phyloP scores from a whole-genome alignment of 306 rosid genomes.

The Clitoria ternatea region DNA sequence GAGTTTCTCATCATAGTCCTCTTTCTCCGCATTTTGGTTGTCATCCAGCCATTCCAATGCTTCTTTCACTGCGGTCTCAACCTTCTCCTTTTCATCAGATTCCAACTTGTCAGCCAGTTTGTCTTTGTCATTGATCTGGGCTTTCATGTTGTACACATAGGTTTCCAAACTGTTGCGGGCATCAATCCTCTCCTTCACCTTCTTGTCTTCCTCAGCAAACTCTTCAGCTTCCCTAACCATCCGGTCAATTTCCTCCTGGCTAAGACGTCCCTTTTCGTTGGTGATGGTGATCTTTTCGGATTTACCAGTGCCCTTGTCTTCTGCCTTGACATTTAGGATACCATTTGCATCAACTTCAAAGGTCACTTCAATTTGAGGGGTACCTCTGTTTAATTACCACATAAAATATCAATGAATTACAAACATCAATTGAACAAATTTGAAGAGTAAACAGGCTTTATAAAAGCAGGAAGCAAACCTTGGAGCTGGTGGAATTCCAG shows the following conservation, averaged over 20 bases:
- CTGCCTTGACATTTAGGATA: constrained; percentile 89
- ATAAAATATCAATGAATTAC: neutral
- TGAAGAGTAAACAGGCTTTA: neutral
- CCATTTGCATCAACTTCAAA: constrained; percentile 99
- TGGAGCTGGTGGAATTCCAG: constrained; percentile 97
- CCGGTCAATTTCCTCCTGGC: constrained; percentile 94
- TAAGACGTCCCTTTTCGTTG: constrained; percentile 91
- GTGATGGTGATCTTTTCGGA: constrained; percentile 98
- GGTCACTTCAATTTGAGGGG: constrained; percentile 98
- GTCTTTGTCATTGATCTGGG: constrained; percentile 89
- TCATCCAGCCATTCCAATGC: constrained; percentile 97
- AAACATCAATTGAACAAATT: neutral
- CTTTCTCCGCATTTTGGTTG: constrained; percentile 86
- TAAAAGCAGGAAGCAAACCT: constrained; percentile 48
- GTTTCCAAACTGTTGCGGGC: constrained; percentile 91
- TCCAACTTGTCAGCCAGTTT: constrained; percentile 96
- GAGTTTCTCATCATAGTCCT: constrained; percentile 93
- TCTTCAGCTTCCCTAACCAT: constrained; percentile 98
- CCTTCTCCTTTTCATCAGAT: constrained; percentile 89
- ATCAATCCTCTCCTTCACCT: constrained; percentile 93
- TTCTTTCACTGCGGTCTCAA: constrained; percentile 86
- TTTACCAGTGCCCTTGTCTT: constrained; percentile 98
- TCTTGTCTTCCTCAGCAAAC: constrained; percentile 94
- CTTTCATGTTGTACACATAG: constrained; percentile 91
- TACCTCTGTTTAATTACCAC: constrained; percentile 58